phyloP scores from a whole-genome alignment of 2,329 filamentous ascomycete genomes.

The Xylariaceae sp. region DNA sequence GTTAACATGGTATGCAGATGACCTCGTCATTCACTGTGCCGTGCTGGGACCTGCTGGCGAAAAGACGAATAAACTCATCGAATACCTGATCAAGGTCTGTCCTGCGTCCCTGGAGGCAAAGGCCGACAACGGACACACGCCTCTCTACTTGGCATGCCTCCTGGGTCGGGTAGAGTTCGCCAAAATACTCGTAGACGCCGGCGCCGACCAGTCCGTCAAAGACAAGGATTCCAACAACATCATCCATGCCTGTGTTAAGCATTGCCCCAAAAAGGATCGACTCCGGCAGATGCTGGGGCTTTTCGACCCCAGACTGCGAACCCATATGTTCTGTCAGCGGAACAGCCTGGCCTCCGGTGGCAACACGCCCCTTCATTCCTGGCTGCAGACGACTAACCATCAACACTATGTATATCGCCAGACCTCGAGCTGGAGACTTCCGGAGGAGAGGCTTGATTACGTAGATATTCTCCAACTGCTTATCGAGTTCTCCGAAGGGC shows the following conservation, averaged over 20 bases:
- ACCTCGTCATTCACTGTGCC: slow-evolving; percentile 62
- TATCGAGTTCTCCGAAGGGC: slow-evolving; percentile 50
- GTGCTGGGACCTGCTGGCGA: slow-evolving; percentile 41
- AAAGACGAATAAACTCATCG: slow-evolving; percentile 49
- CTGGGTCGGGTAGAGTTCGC: slow-evolving; percentile 49
- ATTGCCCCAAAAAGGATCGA: slow-evolving; percentile 29
- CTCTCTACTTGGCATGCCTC: slow-evolving; percentile 61
- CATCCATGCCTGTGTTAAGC: slow-evolving; percentile 51
- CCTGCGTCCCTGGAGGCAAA: slow-evolving; percentile 61
- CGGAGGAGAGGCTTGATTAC: slow-evolving; percentile 27
- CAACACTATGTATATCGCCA: neutral
- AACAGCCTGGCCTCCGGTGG: slow-evolving; percentile 46
- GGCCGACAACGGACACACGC: slow-evolving; percentile 54
- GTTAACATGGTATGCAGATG: slow-evolving; percentile 40
- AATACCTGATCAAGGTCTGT: slow-evolving; percentile 58
- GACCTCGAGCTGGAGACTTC: neutral
- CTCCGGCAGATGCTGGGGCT: slow-evolving; percentile 49
- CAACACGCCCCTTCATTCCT: slow-evolving; percentile 59
- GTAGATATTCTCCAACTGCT: slow-evolving; percentile 44
- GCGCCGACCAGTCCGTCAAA: slow-evolving; percentile 63
- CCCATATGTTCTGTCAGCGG: slow-evolving; percentile 54
- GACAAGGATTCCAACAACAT: slow-evolving; percentile 61
- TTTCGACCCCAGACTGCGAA: slow-evolving; percentile 51
- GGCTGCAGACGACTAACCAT: slow-evolving; percentile 38
- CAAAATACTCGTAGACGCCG: slow-evolving; percentile 58